Evolutionary conservation across 805 yeast genomes (phyloP), one percentile per base, ranked within the genome.

Genomic region (Grigorovia transvaalensis): DNA sequence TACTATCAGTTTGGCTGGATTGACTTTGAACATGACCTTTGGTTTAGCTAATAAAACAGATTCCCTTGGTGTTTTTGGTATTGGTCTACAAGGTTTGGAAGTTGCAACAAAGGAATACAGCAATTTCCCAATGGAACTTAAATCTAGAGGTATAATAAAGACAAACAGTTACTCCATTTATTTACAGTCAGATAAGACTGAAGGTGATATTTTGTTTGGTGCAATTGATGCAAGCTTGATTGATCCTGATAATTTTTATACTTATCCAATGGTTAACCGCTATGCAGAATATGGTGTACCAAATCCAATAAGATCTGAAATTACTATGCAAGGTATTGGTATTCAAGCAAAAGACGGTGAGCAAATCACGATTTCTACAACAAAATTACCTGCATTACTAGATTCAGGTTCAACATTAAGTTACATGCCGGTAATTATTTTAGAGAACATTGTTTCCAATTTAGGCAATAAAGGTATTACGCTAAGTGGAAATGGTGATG

Each of bases 31-130:
- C 2, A 51, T 87, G n/a, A 79, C 88, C 6, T 76, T 89, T 65
- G 96, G 95, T 1, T 79, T 88, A 29, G 95, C 86, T 4, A 79
- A 79, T 60, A 65, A 67, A 38, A 78, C 87, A 1, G 78, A 80
- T 55, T 80, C 90, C 5, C 65, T 67, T 47, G 91, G 95, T 52
- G 90, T 88, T 53, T 80, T 81, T 46, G 80, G 77, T 48, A 64
- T 74, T 12, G 70, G 76, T 2, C 73, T 82, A 33, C 68, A 77
- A 12, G 84, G 80, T 20, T 74, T 85, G 50, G 95, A 88, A 65
- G 73, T 69, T 53, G 61, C 74, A 4, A 54, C 63, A 15, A 76
- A 74, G 58, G 66, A 66, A n/a, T 88, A 87, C 66, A 73, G 76
- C 50, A 87, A 88, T 65, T 69, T 87, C 52, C 96, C 96, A 0